phyloP scores from a whole-genome alignment of 768 basidiomycete species.

The Mycena pura region DNA sequence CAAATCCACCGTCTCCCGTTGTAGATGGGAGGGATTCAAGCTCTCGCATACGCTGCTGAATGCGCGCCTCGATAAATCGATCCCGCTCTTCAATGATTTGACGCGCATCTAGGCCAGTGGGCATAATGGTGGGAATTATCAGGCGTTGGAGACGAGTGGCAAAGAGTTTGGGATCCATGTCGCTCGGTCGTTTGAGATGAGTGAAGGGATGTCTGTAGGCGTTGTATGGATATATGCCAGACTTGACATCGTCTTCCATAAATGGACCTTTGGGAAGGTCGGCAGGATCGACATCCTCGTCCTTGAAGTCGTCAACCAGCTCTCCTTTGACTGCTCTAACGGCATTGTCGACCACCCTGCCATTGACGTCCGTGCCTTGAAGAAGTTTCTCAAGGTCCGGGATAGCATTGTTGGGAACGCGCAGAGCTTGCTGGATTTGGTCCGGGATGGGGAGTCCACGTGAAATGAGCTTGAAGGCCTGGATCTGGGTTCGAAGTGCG shows the following conservation, averaged over 20 bases:
- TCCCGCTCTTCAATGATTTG: constrained; percentile 92
- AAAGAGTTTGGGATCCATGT: constrained; percentile 65
- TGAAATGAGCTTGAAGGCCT: constrained; percentile 77
- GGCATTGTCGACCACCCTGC: constrained; percentile 74
- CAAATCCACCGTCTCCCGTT: constrained; percentile 78
- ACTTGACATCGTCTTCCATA: constrained; percentile 80
- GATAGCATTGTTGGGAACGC: constrained; percentile 64
- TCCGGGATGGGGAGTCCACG: constrained; percentile 74
- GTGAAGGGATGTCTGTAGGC: constrained; percentile 86
- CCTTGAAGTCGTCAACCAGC: constrained; percentile 60
- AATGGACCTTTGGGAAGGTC: constrained; percentile 77
- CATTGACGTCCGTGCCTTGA: constrained; percentile 62
- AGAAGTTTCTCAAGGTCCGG: constrained; percentile 71
- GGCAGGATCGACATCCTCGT: constrained; percentile 57
- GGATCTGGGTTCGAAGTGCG: constrained; percentile 81
- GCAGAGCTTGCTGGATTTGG: constrained; percentile 71
- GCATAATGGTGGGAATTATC: constrained; percentile 89
- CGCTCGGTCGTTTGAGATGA: constrained; percentile 71
- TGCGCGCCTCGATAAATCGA: constrained; percentile 86
- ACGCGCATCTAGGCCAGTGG: constrained; percentile 90
- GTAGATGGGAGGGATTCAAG: constrained; percentile 81
- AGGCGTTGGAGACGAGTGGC: constrained; percentile 80
- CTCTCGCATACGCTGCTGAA: constrained; percentile 88
- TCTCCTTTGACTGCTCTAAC: constrained; percentile 60
- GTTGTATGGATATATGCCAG: constrained; percentile 91